Percentiles rank a stretch among this genome's conserved stretches.
phyloP scores from a whole-genome alignment of 495 filamentous ascomycete genomes.

The Parathielavia appendiculata region DNA sequence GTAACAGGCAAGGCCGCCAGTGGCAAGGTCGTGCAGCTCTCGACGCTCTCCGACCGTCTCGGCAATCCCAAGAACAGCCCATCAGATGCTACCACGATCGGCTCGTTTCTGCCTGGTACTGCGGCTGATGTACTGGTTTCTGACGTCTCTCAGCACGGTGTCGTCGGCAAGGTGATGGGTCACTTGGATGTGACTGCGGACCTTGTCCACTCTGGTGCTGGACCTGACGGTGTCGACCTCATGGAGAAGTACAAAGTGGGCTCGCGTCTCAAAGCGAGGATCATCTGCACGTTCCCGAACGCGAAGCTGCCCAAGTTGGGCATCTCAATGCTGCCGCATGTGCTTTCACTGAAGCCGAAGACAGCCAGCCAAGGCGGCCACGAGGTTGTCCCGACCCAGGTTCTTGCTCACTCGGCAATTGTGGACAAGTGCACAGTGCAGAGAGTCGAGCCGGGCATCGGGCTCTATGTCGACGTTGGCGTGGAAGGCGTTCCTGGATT shows the following conservation, averaged over 20 bases:
- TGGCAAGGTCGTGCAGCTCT: conserved; percentile 81
- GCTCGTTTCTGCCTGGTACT: conserved; percentile 84
- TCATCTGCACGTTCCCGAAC: conserved; percentile 77
- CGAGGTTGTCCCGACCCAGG: conserved; percentile 41
- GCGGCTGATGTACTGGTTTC: conserved; percentile 80
- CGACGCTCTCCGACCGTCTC: conserved; percentile 63
- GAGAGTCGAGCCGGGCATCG: conserved; percentile 69
- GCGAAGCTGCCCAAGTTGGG: conserved; percentile 76
- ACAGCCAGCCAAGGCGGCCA: conserved; percentile 27
- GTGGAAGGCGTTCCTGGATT: conserved; percentile 71
- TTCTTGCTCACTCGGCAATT: conserved; percentile 66
- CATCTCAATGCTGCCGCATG: conserved; percentile 78
- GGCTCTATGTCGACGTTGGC: conserved; percentile 77
- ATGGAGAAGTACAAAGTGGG: conserved; percentile 71
- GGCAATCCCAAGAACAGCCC: conserved; percentile 65
- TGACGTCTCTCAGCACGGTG: conserved; percentile 55
- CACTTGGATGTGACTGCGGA: conserved; percentile 85
- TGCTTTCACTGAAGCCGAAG: conserved; percentile 60
- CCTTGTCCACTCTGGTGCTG: conserved; percentile 75
- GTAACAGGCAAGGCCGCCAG: conserved; percentile 69
- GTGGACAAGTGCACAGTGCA: conserved; percentile 70
- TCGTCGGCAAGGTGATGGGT: conserved; percentile 84
- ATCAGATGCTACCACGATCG: conserved; percentile 73
- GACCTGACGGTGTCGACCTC: conserved; percentile 57
- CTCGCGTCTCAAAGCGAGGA: conserved; percentile 75